These are phyloP conservation scores for Arabis alpina DNA, from an alignment of 345 rosid species.

Conservation along the genomic window DNA sequence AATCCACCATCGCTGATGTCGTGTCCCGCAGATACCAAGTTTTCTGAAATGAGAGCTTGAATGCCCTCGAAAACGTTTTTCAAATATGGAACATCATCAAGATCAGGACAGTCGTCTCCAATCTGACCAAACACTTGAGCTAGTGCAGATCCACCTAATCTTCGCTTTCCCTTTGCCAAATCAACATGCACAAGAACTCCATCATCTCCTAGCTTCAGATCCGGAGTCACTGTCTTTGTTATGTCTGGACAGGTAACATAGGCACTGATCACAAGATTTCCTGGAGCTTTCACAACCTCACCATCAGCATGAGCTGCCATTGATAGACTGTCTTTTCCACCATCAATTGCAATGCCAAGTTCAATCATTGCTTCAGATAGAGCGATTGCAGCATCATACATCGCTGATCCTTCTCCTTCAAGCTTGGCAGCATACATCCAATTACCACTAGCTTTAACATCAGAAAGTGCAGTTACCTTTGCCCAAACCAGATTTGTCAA, in stretches of 20 bases:
- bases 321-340: conserved; percentile 93
- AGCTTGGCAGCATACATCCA: conserved; percentile 99
- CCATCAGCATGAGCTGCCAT: conserved; percentile 87
- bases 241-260: conserved; percentile 88
- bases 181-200: conserved; percentile 82
- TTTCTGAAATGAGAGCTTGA: conserved; percentile 67
- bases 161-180: conserved; percentile 79
- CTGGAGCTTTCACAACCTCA: conserved; percentile 95
- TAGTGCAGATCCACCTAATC: conserved; percentile 89
- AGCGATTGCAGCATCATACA: conserved; percentile 91
- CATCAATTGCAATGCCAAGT: conserved; percentile 96
- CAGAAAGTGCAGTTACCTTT: conserved; percentile 80
- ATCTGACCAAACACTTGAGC: conserved; percentile 87
- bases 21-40: conserved; percentile 82
- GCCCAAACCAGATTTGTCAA: conserved; percentile 96
- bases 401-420: conserved; percentile 93
- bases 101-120: conserved; percentile 87
- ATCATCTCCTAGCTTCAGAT: conserved; percentile 73
- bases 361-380: conserved; percentile 88
- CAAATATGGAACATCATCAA: conserved; percentile 78
- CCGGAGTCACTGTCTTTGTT: conserved; percentile 90
- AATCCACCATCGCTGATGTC: conserved; percentile 96
- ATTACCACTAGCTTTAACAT: conserved; percentile 94
- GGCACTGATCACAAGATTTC: conserved; percentile 88
- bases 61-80: conserved; percentile 70